Evolutionary conservation across 2,329 filamentous ascomycete genomes (phyloP).

Genomic region (Leptographium lundbergii): DNA sequence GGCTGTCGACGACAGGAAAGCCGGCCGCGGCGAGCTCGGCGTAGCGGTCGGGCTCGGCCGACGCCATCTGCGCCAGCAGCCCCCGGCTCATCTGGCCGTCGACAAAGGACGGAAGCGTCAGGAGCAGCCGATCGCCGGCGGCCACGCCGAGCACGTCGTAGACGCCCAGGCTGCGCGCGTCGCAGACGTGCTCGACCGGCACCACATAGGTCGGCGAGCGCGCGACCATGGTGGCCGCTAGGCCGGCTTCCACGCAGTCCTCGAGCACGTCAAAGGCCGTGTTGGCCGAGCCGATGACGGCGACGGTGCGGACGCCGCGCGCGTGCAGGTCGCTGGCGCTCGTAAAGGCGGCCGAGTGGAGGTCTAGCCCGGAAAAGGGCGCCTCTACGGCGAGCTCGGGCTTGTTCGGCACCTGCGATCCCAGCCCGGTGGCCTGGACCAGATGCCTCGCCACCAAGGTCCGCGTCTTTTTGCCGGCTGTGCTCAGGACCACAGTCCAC

Average conservation of each 20-base stretch:
- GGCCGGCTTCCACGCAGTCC: background rate
- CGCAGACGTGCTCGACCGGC: constrained; percentile 1
- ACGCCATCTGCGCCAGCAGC: background rate
- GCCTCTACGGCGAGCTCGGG: background rate
- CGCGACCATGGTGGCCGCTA: background rate
- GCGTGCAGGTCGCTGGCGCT: background rate
- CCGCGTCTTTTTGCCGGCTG: background rate
- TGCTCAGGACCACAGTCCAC: background rate
- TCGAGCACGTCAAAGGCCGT: constrained; percentile 4
- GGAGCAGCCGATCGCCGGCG: background rate
- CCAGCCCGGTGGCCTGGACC: constrained; percentile 2
- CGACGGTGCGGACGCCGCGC: background rate
- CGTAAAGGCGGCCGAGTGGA: background rate
- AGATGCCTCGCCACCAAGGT: background rate
- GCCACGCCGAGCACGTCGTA: background rate
- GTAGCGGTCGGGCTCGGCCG: constrained; percentile 1
- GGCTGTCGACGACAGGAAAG: constrained; percentile 1
- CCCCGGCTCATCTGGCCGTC: background rate
- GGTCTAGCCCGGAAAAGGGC: background rate
- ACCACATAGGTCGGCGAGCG: background rate
- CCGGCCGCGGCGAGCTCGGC: background rate
- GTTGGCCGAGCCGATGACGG: constrained; percentile 3
- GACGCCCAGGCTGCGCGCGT: constrained; percentile 1
- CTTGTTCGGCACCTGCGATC: constrained; percentile 3
- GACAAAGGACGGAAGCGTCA: constrained; percentile 1